Evolutionary conservation across 768 basidiomycete genomes (phyloP), one percentile per base, ranked within the genome.

Genomic region (Artomyces pyxidatus): DNA sequence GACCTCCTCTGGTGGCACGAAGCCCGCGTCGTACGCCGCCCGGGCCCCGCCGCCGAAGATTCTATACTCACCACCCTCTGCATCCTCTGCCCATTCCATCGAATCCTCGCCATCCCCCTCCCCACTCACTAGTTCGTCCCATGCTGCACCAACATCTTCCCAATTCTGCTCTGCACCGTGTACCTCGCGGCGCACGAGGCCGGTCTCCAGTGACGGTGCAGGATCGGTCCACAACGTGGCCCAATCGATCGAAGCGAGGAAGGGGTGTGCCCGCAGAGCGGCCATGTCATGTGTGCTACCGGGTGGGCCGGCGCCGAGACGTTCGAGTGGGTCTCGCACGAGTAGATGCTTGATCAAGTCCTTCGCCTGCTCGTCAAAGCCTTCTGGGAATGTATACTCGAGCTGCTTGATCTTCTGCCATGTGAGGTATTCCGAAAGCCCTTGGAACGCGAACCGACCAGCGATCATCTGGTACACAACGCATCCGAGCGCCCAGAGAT

Each of bases 401-500:
- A 88, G 71, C 39, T 80, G 75, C 66, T 93, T 87, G 67, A 98
- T 89, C 69, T 91, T 92, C 61, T 96, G 85, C 78, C 92, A 94
- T 27, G 88, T 96, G 51, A 96, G 78, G 61, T 94, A 97, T 51
- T 97, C 91, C 0, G 93, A 92, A 6, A 83, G 72, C 4, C 86
- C 93, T 54, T 88, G 80, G 71, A 99, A 99, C 2, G 93, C 88
- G 56, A 94, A 94, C 37, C 79, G 80, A 32, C 94, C 95, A 11
- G 86, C 80, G 45, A 97, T 82, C 74, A 97, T 85, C 64, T 97
- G 94, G 66, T 81, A 98, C 19, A 98, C 66, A 38, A 97, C 84
- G 66, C 95, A 97, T 2, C 93, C 96, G 22, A 96, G 74, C 4
- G 93, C 89, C 95, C 95, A 99, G 9, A 92, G 74, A 65, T 98